Conservation (phyloP, 306 rosid species). For the Casuarina glauca region DNA sequence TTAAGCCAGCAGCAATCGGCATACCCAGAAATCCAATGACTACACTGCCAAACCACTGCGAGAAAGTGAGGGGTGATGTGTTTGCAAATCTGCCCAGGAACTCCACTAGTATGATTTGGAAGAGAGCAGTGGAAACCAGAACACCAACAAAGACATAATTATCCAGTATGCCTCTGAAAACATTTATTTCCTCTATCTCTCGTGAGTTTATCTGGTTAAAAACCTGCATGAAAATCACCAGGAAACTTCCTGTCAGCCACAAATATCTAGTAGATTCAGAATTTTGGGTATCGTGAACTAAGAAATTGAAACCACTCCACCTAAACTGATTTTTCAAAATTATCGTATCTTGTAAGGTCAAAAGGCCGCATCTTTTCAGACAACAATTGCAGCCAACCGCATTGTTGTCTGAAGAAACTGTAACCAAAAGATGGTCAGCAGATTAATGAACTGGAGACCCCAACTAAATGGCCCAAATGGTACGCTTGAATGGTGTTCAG, state of each 20-base stretch:
- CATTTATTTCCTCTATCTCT: constrained; percentile 86
- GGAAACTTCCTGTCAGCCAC: too few species aligned
- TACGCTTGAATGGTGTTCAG: too few species aligned
- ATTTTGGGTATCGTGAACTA: not conserved
- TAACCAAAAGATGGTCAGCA: constrained; percentile 2
- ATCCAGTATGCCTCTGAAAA: constrained; percentile 73
- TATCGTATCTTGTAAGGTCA: not conserved
- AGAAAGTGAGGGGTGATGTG: constrained; percentile 68
- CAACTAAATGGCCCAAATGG: too few species aligned
- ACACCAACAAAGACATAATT: constrained; percentile 76
- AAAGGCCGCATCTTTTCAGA: not conserved
- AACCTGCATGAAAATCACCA: constrained; percentile 45
- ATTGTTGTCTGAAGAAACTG: not conserved
- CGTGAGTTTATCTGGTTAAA: constrained; percentile 94
- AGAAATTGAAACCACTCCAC: not conserved
- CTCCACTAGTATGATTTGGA: constrained; percentile 82
- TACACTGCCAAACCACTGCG: constrained; percentile 68
- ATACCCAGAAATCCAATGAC: constrained; percentile 72
- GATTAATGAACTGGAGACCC: too few species aligned
- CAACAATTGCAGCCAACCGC: not conserved
- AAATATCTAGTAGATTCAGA: not conserved
- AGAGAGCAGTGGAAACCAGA: constrained; percentile 56
- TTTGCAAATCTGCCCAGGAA: constrained; percentile 89
- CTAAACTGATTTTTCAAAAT: not conserved
- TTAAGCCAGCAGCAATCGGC: constrained; percentile 83